Conservation (phyloP, 2,329 filamentous ascomycete species). For the Fonsecaea nubica region DNA sequence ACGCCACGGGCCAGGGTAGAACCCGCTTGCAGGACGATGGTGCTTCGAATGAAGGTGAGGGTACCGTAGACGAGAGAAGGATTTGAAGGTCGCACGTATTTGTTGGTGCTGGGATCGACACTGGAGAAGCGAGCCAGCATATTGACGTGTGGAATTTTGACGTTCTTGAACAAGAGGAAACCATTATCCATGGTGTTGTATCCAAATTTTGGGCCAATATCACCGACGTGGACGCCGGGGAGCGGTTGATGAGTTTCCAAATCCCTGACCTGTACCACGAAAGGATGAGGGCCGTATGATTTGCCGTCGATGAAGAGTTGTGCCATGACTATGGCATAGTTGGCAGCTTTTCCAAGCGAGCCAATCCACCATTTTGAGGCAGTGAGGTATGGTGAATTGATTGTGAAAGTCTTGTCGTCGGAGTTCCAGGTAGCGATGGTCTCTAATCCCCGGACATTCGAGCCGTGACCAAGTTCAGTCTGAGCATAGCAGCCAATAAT, state of each 20-base stretch:
- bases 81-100: constrained; percentile 70
- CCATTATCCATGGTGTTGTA: constrained; percentile 86
- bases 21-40: constrained; percentile 75
- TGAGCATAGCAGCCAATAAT: constrained; percentile 81
- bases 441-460: constrained; percentile 75
- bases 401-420: constrained; percentile 74
- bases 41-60: constrained; percentile 75
- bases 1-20: constrained; percentile 75
- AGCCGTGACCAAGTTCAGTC: constrained; percentile 79
- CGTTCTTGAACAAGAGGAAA: constrained; percentile 76
- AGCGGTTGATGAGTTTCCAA: constrained; percentile 72
- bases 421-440: constrained; percentile 76
- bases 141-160: constrained; percentile 75
- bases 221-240: constrained; percentile 74
- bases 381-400: constrained; percentile 76
- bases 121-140: constrained; percentile 76
- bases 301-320: constrained; percentile 74
- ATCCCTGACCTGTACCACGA: constrained; percentile 76
- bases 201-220: constrained; percentile 81
- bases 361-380: constrained; percentile 88
- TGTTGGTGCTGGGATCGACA: constrained; percentile 71
- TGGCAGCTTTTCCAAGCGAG: constrained; percentile 75
- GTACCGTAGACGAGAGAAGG: constrained; percentile 76
- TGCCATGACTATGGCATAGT: constrained; percentile 79
- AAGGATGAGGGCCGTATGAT: constrained; percentile 75